Evolutionary conservation across 2,329 filamentous ascomycete species (phyloP).

Genomic region (Calonectria hawksworthii): DNA sequence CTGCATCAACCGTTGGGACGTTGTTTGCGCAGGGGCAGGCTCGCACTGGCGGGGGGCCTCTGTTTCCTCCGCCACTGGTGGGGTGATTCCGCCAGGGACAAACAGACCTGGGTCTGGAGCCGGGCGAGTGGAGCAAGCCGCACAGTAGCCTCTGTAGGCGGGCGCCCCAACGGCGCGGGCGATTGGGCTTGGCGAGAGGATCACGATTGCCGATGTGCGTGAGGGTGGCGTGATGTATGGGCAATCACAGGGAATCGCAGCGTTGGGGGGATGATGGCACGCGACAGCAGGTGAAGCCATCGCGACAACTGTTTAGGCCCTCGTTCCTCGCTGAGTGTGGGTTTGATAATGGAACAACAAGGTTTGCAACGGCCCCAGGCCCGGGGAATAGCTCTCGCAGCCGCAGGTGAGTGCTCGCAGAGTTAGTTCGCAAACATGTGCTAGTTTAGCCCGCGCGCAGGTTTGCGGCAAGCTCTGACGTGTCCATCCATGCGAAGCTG

Average conservation of each 20-base stretch:
- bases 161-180: background rate
- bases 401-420: conserved; percentile 1
- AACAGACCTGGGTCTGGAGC: background rate
- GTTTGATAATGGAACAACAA: background rate
- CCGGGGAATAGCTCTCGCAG: background rate
- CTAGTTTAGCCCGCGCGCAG: background rate
- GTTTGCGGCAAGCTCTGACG: conserved; percentile 8
- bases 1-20: background rate
- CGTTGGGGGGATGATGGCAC: background rate
- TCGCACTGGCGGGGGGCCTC: background rate
- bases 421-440: background rate
- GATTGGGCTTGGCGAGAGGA: background rate
- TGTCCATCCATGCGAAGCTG: background rate
- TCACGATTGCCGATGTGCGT: background rate
- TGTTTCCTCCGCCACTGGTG: background rate
- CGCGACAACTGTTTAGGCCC: background rate
- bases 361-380: background rate
- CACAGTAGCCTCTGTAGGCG: background rate
- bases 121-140: background rate
- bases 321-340: background rate
- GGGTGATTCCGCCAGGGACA: background rate
- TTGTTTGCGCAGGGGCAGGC: background rate
- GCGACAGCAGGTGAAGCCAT: background rate
- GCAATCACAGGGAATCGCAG: background rate
- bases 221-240: background rate